Percentiles rank a stretch among this genome's conserved stretches.
Conservation (phyloP, 2,329 filamentous ascomycete species). For the Scopulariopsis brevicaulis region DNA sequence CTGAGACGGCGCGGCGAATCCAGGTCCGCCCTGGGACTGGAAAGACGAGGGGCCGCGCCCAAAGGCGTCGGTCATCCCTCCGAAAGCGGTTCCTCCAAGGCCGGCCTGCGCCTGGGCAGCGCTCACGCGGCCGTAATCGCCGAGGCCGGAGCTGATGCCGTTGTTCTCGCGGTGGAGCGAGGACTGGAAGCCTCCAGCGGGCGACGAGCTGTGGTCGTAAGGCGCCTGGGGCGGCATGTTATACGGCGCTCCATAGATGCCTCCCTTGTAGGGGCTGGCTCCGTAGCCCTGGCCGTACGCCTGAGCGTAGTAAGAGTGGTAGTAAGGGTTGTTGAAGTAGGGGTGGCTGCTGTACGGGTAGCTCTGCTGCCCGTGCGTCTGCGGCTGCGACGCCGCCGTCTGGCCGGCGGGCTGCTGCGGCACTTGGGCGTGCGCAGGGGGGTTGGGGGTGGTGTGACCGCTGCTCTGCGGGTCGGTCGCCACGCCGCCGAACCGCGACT, state of each 20-base stretch:
- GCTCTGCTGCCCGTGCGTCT: constrained; percentile 31
- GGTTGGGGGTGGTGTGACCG: constrained; percentile 84
- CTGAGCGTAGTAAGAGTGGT: constrained; percentile 46
- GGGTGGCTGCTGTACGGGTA: constrained; percentile 44
- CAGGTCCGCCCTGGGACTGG: constrained; percentile 42
- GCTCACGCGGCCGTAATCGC: constrained; percentile 40
- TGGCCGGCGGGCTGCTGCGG: constrained; percentile 31
- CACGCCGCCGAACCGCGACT: constrained; percentile 45
- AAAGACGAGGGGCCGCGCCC: constrained; percentile 39
- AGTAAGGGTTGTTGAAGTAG: constrained; percentile 53
- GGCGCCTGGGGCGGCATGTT: constrained; percentile 43
- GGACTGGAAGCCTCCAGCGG: constrained; percentile 40
- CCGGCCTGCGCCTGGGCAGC: constrained; percentile 37
- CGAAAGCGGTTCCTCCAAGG: constrained; percentile 38
- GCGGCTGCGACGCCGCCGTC: constrained; percentile 31
- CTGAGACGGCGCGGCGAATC: constrained; percentile 39
- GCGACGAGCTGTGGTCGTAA: constrained; percentile 43
- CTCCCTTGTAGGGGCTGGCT: constrained; percentile 38
- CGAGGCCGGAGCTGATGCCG: constrained; percentile 36
- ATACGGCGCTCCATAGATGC: constrained; percentile 46
- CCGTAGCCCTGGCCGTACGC: constrained; percentile 40
- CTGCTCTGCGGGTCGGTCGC: constrained; percentile 66
- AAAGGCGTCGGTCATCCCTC: constrained; percentile 43
- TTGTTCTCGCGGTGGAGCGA: constrained; percentile 41
- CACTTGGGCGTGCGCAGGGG: constrained; percentile 35